Evolutionary conservation across 2,329 filamentous ascomycete species (phyloP).

Genomic region (Fusarium cicatricum): DNA sequence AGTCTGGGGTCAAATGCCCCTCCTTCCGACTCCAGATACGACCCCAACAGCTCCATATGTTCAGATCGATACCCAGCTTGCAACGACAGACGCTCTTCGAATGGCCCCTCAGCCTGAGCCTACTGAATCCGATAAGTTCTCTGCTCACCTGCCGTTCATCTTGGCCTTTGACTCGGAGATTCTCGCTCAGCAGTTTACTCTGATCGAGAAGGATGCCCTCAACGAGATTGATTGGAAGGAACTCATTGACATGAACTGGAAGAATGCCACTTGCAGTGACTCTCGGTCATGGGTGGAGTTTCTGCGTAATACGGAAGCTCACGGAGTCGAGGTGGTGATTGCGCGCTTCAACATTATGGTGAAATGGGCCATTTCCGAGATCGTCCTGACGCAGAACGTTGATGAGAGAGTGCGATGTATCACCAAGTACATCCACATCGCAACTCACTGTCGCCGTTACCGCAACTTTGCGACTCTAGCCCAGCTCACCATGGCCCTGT

Average conservation of each 20-base stretch:
- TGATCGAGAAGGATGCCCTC: conserved; percentile 86
- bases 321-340: conserved; percentile 83
- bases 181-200: conserved; percentile 82
- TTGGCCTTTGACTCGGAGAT: conserved; percentile 81
- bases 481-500: conserved; percentile 79
- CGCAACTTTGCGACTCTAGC: conserved; percentile 87
- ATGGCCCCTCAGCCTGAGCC: conserved; percentile 46
- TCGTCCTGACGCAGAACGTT: conserved; percentile 75
- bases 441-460: conserved; percentile 75
- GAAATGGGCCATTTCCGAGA: conserved; percentile 85
- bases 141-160: conserved; percentile 78
- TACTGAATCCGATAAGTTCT: conserved; percentile 50
- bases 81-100: conserved; percentile 48
- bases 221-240: conserved; percentile 92
- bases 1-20: conserved; percentile 38
- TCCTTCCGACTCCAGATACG: conserved; percentile 56
- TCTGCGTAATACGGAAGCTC: conserved; percentile 73
- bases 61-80: conserved; percentile 40
- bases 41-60: conserved; percentile 55
- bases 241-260: conserved; percentile 84
- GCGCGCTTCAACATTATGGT: conserved; percentile 89
- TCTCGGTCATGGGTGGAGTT: conserved; percentile 85
- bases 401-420: conserved; percentile 79
- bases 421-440: conserved; percentile 84
- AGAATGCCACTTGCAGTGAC: conserved; percentile 69